A percentile compares a stretch with the other conserved stretches of the same genome.
These are phyloP conservation scores for Cryphonectria japonica DNA, from an alignment of 2,329 filamentous ascomycete species.

Conservation along the genomic window DNA sequence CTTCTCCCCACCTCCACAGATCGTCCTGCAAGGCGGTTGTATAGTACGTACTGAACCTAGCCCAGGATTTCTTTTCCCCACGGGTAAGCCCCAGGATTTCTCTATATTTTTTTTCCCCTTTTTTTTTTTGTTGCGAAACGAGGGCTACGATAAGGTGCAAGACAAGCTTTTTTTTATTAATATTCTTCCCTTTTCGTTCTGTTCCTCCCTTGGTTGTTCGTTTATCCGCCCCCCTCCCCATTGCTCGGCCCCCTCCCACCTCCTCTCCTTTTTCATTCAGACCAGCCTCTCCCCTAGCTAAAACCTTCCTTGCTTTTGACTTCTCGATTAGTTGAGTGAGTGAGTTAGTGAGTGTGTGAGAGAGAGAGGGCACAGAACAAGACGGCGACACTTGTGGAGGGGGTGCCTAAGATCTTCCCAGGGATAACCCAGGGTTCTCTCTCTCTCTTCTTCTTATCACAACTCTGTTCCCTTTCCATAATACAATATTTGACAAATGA, in stretches of 20 bases:
- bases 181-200: too few species aligned
- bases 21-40: conserved; percentile 1
- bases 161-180: too few species aligned
- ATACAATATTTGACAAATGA: background rate
- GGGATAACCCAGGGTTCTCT: too few species aligned
- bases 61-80: background rate
- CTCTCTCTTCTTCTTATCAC: too few species aligned
- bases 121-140: background rate
- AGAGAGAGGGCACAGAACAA: too few species aligned
- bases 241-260: too few species aligned
- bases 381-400: too few species aligned
- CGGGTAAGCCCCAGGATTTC: background rate
- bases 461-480: too few species aligned
- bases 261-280: background rate
- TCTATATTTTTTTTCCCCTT: background rate
- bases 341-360: too few species aligned
- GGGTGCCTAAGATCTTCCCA: too few species aligned
- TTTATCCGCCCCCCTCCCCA: background rate
- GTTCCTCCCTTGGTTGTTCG: background rate
- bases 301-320: too few species aligned
- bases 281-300: background rate
- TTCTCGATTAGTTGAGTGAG: too few species aligned
- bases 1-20: background rate
- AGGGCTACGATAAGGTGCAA: background rate
- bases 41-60: background rate